These are phyloP conservation scores for Plantago elongata DNA, from an alignment of 257 asterid genomes.

Conservation along the genomic window DNA sequence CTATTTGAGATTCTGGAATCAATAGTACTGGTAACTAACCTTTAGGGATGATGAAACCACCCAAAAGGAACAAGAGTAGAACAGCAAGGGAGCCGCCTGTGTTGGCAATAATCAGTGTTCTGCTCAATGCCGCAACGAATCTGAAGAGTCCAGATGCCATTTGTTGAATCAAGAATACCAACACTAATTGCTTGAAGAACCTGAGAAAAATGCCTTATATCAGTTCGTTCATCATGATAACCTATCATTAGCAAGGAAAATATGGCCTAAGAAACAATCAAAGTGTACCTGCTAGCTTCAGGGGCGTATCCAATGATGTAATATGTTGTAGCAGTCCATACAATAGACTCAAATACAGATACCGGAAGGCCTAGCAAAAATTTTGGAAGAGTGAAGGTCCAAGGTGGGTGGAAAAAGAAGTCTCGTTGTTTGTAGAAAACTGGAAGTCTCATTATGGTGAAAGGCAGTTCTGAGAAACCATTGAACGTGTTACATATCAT, in stretches of 20 bases:
- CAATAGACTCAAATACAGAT: conserved; percentile 43
- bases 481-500: conserved; percentile 50
- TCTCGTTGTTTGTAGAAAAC: conserved; percentile 65
- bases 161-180: conserved; percentile 44
- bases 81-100: conserved; percentile 54
- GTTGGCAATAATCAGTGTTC: conserved; percentile 52
- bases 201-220: conserved; percentile 22
- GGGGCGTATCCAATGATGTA: conserved; percentile 69
- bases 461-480: conserved; percentile 51
- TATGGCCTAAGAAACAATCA: not conserved
- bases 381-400: conserved; percentile 56
- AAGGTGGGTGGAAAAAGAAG: conserved; percentile 57
- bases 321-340: conserved; percentile 56
- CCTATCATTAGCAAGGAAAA: not conserved
- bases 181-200: conserved; percentile 56
- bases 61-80: conserved; percentile 42
- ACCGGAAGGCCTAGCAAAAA: conserved; percentile 48
- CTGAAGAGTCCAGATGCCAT: conserved; percentile 56
- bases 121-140: conserved; percentile 44
- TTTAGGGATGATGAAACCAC: conserved; percentile 61
- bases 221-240: not conserved
- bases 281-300: conserved; percentile 42
- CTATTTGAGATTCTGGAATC: not conserved
- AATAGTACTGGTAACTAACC: conserved; percentile 23
- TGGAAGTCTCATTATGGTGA: conserved; percentile 53